A percentile compares a stretch with the other conserved stretches of the same genome.
Conservation (phyloP, 805 yeast genomes). For the Starmerella sp. region DNA sequence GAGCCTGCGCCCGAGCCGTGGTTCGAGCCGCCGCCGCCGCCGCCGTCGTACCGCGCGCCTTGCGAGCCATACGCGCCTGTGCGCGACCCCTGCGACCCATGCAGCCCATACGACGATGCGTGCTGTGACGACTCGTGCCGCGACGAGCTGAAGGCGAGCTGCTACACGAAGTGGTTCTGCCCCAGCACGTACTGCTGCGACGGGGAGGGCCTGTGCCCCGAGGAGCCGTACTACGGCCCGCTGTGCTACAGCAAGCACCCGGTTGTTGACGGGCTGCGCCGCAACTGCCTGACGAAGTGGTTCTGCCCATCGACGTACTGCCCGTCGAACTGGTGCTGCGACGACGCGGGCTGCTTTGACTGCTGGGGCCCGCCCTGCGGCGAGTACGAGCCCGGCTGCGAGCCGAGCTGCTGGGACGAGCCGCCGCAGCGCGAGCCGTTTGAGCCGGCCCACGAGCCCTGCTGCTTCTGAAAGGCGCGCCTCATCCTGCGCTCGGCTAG, state of each 20-base stretch:
- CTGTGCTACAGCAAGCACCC: conserved; percentile 8
- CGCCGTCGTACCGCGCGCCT: not conserved
- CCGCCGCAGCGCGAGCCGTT: conserved; percentile 6
- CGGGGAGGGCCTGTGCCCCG: conserved; percentile 7
- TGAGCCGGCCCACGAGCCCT: not conserved
- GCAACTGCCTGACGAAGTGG: conserved; percentile 13
- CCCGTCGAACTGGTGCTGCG: conserved; percentile 15
- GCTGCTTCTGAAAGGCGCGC: not conserved
- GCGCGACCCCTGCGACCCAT: conserved; percentile 2
- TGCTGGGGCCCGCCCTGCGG: conserved; percentile 5
- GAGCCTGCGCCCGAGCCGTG: conserved; percentile 2
- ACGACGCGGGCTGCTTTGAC: conserved; percentile 5
- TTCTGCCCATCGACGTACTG: conserved; percentile 17
- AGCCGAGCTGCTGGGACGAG: conserved; percentile 1
- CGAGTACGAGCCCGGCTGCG: not conserved
- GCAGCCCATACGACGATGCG: conserved; percentile 7
- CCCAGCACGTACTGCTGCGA: conserved; percentile 13
- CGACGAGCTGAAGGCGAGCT: conserved; percentile 11
- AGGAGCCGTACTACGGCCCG: conserved; percentile 5
- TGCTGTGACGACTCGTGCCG: conserved; percentile 5
- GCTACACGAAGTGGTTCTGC: conserved; percentile 17
- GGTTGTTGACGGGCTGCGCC: conserved; percentile 11
- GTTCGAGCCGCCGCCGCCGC: not conserved
- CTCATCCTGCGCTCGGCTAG: not conserved
- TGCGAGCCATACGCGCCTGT: not conserved